A percentile compares a stretch with the other conserved stretches of the same genome.
Evolutionary conservation across 106 monocot genomes (phyloP).

Genomic region (Posidonia australis): DNA sequence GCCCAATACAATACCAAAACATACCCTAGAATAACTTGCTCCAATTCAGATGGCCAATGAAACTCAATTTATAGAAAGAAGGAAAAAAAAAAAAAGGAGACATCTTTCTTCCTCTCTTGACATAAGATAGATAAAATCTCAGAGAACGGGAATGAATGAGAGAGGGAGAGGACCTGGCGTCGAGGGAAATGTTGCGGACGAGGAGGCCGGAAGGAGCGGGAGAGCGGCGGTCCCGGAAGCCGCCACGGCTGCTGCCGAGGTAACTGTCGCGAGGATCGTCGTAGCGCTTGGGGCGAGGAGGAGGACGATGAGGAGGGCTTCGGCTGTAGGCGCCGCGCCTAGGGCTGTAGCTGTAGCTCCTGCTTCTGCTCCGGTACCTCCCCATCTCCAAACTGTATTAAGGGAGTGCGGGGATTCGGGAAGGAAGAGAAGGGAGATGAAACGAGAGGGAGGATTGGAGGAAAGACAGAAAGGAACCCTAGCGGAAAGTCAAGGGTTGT

Average conservation of each 20-base stretch:
- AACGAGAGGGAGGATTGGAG: too few relatives aligned
- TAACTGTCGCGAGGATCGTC: conserved; percentile 35
- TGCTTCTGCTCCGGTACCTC: conserved; percentile 24
- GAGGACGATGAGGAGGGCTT: too few relatives aligned
- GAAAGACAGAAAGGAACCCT: too few relatives aligned
- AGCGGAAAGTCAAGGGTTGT: too few relatives aligned
- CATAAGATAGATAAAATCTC: too few relatives aligned
- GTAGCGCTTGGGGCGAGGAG: conserved; percentile 35
- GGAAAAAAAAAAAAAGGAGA: neutral
- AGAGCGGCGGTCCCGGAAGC: conserved; percentile 28
- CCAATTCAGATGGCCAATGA: too few relatives aligned
- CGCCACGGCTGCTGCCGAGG: conserved; percentile 23
- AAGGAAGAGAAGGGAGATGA: too few relatives aligned
- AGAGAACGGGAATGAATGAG: neutral
- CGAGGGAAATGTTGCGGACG: conserved; percentile 75
- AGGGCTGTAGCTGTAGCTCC: conserved; percentile 19
- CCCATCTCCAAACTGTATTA: conserved; percentile 20
- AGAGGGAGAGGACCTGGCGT: conserved; percentile 44
- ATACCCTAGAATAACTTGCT: too few relatives aligned
- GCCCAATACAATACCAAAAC: too few relatives aligned
- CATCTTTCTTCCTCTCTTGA: too few relatives aligned
- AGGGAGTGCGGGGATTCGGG: too few relatives aligned
- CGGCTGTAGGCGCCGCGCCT: conserved; percentile 11
- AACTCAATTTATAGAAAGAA: neutral
- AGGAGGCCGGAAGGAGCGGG: conserved; percentile 67